These are phyloP conservation scores for Rhodotorula mucilaginosa DNA, from an alignment of 1,284 basidiomycete genomes.

Conservation along the genomic window DNA sequence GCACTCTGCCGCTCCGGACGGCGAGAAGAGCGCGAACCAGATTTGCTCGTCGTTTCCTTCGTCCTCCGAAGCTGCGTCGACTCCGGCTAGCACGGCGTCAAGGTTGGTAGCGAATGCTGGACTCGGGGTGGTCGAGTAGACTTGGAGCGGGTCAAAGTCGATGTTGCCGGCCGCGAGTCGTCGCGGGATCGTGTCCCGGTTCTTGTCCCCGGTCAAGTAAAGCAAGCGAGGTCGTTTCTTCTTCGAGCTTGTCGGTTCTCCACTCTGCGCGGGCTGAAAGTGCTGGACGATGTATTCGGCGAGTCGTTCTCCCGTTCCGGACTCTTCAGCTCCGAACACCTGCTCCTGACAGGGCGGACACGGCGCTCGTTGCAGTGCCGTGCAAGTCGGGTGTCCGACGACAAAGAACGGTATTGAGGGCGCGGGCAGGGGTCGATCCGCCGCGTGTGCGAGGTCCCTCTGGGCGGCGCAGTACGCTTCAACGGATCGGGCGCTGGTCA, in stretches of 20 bases:
- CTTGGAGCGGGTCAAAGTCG: slow-evolving; percentile 8
- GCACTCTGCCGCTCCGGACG: slow-evolving; percentile 5
- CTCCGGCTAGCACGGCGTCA: neutral
- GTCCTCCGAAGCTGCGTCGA: neutral
- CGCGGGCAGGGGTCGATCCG: neutral
- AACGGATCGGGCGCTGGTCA: slow-evolving; percentile 69
- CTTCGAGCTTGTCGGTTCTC: too few species aligned
- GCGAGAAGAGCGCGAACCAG: slow-evolving; percentile 13
- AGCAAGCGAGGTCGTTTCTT: slow-evolving; percentile 51
- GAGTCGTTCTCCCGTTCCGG: slow-evolving; percentile 65
- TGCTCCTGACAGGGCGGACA: slow-evolving; percentile 50
- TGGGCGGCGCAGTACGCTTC: slow-evolving; percentile 60
- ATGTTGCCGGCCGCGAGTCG: slow-evolving; percentile 51
- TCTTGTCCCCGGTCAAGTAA: slow-evolving; percentile 78
- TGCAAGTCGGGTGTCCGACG: slow-evolving; percentile 60
- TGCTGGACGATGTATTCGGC: slow-evolving; percentile 60
- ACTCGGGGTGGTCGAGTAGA: slow-evolving; percentile 5
- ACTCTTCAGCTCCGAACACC: slow-evolving; percentile 57
- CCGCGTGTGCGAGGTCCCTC: neutral
- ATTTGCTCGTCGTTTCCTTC: neutral
- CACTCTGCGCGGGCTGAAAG: neutral
- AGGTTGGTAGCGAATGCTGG: neutral
- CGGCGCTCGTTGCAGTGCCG: slow-evolving; percentile 7
- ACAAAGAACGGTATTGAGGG: slow-evolving; percentile 64
- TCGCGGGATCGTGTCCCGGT: slow-evolving; percentile 62